Conservation (phyloP, 768 basidiomycete genomes). For the Holtermannia corniformis region DNA sequence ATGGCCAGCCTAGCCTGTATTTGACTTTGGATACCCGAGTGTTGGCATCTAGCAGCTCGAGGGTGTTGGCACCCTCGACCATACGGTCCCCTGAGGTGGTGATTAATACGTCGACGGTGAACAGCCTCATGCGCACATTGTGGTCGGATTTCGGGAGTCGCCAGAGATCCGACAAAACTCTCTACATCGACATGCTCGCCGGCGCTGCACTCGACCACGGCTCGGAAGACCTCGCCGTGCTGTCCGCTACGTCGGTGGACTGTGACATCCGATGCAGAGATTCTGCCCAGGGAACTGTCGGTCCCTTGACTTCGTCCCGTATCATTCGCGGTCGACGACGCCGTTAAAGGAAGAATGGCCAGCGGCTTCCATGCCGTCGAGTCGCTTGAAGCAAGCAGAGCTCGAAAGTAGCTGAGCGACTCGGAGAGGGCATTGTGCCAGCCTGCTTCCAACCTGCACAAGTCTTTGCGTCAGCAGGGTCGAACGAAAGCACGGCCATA, state of each 20-base stretch:
- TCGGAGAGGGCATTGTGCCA: slow-evolving; percentile 68
- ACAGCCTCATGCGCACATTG: slow-evolving; percentile 40
- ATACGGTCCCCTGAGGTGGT: slow-evolving; percentile 81
- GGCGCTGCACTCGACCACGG: slow-evolving; percentile 73
- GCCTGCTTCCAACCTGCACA: slow-evolving; percentile 61
- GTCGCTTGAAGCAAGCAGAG: slow-evolving; percentile 60
- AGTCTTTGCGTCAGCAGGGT: slow-evolving; percentile 2
- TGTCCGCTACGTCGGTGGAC: slow-evolving; percentile 65
- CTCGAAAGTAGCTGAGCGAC: slow-evolving; percentile 68
- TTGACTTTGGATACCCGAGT: slow-evolving; percentile 84
- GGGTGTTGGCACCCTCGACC: slow-evolving; percentile 68
- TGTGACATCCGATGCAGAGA: slow-evolving; percentile 61
- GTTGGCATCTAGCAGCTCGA: slow-evolving; percentile 76
- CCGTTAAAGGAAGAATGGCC: slow-evolving; percentile 20
- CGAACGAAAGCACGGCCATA: neutral
- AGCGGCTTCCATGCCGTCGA: slow-evolving; percentile 75
- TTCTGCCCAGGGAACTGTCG: slow-evolving; percentile 47
- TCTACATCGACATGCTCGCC: slow-evolving; percentile 50
- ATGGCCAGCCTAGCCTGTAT: slow-evolving; percentile 91
- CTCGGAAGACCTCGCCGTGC: slow-evolving; percentile 68
- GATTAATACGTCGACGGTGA: too few species aligned
- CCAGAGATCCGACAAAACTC: slow-evolving; percentile 72
- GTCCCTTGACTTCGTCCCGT: slow-evolving; percentile 53
- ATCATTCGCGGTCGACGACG: slow-evolving; percentile 29
- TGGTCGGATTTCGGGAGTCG: slow-evolving; percentile 75